Base-by-base conservation (phyloP, 148 eudicot species). In the Heliosperma pusillum region DNA sequence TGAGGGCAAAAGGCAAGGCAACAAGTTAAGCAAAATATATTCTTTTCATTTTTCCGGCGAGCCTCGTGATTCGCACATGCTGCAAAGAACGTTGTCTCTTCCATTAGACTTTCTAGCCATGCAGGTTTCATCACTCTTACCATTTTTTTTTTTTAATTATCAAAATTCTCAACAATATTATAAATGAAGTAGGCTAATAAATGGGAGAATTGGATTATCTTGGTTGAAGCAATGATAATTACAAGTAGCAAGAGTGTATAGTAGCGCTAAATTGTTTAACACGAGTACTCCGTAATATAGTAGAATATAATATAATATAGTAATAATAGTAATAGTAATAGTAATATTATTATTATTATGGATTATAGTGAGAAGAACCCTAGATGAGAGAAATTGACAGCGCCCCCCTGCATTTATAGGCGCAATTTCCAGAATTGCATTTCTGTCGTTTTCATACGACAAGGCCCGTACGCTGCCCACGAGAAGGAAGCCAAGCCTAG, bases 1-100 rank as follows among this genome's bases (percentile, higher is more conserved):
- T 92, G 95, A 80, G 86, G 86, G 91, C 97, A 92, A 58, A 92
- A 83, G 73, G 85, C 83, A 55, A 74, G 88, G 76, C 97, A 88
- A 27, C 97, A 92, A 70, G 80, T 71, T 65, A 92, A 83, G 86
- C 97, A 92, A 76, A 86, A 92, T 63, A 92, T 87, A 85, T 92
- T 92, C 85, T 86, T 92, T 78, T 92, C 97, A 67, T 92, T 92
- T 82, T 92, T 92, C 85, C 87, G 81, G 19, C 77, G 76, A 42
- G 60, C 71, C 30, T 82, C 76, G 77, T 92, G 97, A 81, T 62
- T 66, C 76, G 84, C 87, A 79, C 97, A 92, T 1, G 79, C 81
- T 6, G 79, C 84, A 66, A 92, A 92, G 86, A 90, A 92, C 75
- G 85, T 57, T 13, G 71, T 86, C 79, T 90, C 96, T 47, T 71